Conservation (phyloP, 2,329 filamentous ascomycete species). For the Xenosphaeropsis pyriputrescens region DNA sequence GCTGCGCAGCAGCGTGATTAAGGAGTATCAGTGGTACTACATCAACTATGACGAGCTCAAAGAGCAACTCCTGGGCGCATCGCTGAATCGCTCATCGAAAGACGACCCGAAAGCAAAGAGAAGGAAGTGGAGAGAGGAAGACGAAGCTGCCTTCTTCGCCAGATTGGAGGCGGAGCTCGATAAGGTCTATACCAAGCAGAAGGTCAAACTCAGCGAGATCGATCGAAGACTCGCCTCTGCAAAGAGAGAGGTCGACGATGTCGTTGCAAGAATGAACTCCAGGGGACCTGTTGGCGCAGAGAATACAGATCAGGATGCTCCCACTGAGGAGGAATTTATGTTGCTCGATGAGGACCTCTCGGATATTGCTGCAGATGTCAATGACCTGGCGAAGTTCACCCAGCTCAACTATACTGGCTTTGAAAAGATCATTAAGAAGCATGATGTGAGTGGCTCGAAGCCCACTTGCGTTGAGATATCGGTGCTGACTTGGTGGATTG, state of each 20-base stretch:
- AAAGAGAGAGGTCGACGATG: conserved; percentile 80
- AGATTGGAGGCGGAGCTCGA: conserved; percentile 85
- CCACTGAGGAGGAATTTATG: conserved; percentile 85
- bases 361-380: conserved; percentile 96
- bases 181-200: conserved; percentile 95
- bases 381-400: conserved; percentile 95
- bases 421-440: conserved; percentile 99
- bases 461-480: conserved; percentile 3
- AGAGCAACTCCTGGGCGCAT: conserved; percentile 64
- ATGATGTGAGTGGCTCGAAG: conserved; percentile 53
- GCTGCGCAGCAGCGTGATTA: conserved; percentile 87
- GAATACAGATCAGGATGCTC: conserved; percentile 29
- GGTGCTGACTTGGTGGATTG: not conserved
- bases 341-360: conserved; percentile 87
- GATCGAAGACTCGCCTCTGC: conserved; percentile 75
- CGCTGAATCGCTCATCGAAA: conserved; percentile 32
- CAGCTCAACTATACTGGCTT: conserved; percentile 98
- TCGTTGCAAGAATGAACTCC: conserved; percentile 60
- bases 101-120: conserved; percentile 31
- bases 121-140: conserved; percentile 74
- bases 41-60: conserved; percentile 96
- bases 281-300: conserved; percentile 29
- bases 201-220: conserved; percentile 94
- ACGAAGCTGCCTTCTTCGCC: conserved; percentile 78
- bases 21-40: conserved; percentile 97